Evolutionary conservation across 805 yeast species (phyloP).

Genomic region (Candida orba): DNA sequence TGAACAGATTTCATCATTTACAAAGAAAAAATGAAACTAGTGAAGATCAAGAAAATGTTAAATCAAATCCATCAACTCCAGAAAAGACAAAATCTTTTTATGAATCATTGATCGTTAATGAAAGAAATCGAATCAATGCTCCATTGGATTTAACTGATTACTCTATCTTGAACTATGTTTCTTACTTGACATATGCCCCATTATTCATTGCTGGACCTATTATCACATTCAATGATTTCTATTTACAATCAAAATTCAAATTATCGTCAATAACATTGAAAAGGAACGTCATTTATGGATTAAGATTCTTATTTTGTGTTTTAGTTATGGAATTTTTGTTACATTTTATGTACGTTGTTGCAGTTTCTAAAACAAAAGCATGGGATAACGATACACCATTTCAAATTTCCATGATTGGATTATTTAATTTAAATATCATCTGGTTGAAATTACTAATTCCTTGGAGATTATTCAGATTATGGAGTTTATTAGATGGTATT

Average conservation of each 20-base stretch:
- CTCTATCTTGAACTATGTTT: constrained; percentile 54
- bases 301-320: constrained; percentile 65
- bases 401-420: constrained; percentile 90
- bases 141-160: constrained; percentile 59
- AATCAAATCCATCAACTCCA: constrained; percentile 17
- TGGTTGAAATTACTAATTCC: constrained; percentile 93
- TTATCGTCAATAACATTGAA: constrained; percentile 51
- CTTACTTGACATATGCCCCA: constrained; percentile 81
- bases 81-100: constrained; percentile 9
- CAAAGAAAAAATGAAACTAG: constrained; percentile 10
- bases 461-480: constrained; percentile 90
- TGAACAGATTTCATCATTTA: constrained; percentile 31
- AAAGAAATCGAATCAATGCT: constrained; percentile 57
- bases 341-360: constrained; percentile 89
- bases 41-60: constrained; percentile 18
- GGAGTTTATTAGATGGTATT: constrained; percentile 88
- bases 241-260: constrained; percentile 59
- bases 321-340: constrained; percentile 83
- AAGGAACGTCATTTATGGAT: constrained; percentile 52
- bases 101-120: constrained; percentile 32
- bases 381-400: constrained; percentile 89
- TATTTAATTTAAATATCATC: constrained; percentile 81
- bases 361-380: constrained; percentile 81
- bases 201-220: constrained; percentile 94
- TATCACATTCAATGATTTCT: constrained; percentile 83